Percentiles rank a stretch among this genome's conserved stretches.
phyloP scores from a whole-genome alignment of 768 basidiomycete species.

The Chlorophyllum brunneum region DNA sequence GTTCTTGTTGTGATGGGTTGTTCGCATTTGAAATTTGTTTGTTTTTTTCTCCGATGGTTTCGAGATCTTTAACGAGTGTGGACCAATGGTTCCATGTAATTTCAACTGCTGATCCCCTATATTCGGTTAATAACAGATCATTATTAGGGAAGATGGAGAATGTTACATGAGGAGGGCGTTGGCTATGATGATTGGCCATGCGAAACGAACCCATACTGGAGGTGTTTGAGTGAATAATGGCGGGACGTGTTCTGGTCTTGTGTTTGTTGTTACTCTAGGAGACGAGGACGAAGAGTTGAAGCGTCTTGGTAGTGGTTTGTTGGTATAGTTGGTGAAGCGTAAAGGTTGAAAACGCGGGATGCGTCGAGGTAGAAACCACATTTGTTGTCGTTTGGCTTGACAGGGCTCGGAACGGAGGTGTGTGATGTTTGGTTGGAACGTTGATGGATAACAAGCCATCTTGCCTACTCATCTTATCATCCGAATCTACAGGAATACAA shows the following conservation, averaged over 20 bases:
- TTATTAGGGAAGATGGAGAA: too few relatives aligned
- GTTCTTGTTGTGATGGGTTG: conserved; percentile 8
- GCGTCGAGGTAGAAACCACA: conserved; percentile 1
- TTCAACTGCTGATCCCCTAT: conserved; percentile 28
- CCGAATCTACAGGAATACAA: too few relatives aligned
- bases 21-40: background rate
- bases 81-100: conserved; percentile 33
- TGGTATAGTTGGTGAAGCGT: too few relatives aligned
- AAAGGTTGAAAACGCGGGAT: background rate
- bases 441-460: background rate
- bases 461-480: too few relatives aligned
- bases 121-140: background rate
- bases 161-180: conserved; percentile 9
- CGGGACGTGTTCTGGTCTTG: background rate
- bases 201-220: conserved; percentile 6
- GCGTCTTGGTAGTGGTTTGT: too few relatives aligned
- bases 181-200: conserved; percentile 11
- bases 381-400: background rate
- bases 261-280: background rate
- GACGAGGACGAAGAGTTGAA: background rate
- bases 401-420: too few relatives aligned
- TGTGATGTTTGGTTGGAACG: background rate
- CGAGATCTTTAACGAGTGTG: conserved; percentile 19
- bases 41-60: conserved; percentile 18
- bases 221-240: conserved; percentile 3